Percentiles rank a stretch among this genome's conserved stretches.
Conservation (phyloP, 306 rosid species). For the Prinsepia uniflora region DNA sequence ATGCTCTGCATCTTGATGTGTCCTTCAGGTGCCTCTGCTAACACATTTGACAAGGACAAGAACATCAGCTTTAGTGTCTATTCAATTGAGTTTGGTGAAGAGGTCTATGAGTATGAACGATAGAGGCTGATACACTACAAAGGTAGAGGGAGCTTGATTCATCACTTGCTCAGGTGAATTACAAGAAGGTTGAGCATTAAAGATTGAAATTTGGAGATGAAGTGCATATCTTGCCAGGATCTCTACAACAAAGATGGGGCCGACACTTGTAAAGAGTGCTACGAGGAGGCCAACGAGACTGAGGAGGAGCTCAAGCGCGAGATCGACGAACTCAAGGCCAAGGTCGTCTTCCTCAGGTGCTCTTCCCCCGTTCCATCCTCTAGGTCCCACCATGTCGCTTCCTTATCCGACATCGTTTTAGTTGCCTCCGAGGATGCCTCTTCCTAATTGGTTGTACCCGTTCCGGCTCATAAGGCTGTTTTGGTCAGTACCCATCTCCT, state of each 20-base stretch:
- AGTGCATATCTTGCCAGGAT: constrained; percentile 49
- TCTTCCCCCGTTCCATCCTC: constrained; percentile 27
- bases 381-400: constrained; percentile 13
- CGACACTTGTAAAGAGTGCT: constrained; percentile 83
- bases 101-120: too few relatives aligned
- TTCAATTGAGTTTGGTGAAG: too few relatives aligned
- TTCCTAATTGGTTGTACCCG: constrained; percentile 24
- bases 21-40: too few relatives aligned
- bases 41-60: too few relatives aligned
- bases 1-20: too few relatives aligned
- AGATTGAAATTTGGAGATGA: constrained; percentile 12
- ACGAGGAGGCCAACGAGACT: constrained; percentile 73
- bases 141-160: too few relatives aligned
- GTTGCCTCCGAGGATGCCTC: constrained; percentile 39
- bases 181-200: too few relatives aligned
- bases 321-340: constrained; percentile 70
- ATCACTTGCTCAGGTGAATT: too few relatives aligned
- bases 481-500: constrained; percentile 46
- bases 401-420: constrained; percentile 52
- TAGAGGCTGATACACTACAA: too few relatives aligned
- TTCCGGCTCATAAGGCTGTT: constrained; percentile 77
- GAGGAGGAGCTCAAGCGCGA: constrained; percentile 69
- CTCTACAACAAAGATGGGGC: constrained; percentile 31
- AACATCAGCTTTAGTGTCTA: too few relatives aligned
- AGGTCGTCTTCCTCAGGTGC: constrained; percentile 56